Base-by-base conservation (phyloP, 495 filamentous ascomycete species). In the Trichocladium uniseriatum region DNA sequence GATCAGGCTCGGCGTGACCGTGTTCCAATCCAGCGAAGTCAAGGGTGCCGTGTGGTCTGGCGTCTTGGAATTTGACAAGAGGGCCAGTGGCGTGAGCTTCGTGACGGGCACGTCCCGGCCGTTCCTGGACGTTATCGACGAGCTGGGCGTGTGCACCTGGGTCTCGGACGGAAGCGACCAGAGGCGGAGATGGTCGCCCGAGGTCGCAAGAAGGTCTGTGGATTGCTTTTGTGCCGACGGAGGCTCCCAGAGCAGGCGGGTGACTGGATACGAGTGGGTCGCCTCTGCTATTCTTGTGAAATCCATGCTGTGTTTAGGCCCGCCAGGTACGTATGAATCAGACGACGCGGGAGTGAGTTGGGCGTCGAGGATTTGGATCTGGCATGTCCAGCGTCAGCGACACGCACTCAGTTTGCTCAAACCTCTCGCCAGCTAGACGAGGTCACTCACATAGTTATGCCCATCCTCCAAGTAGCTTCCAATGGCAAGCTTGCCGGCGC, bases 361-460 rank as follows among this genome's bases (percentile, higher is more conserved):
- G 27, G 87, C 84, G 63, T 98, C 92, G 38, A 99, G 76, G 47
- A 99, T 96, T 89, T 97, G 94, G 53, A 99, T 97, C 89, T 96
- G 47, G 21, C 4, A 11, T 49, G 40, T 48, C 31, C 34, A 13
- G 3, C 15, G 43, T n/a, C 19, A 15, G 16, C 14, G 20, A 10
- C n/a, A 63, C 82, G 63, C 73, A 95, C 90, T 72, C 87, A 97
- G 58, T 99, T 99, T n/a, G n/a, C n/a, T n/a, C n/a, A n/a, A n/a
- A n/a, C n/a, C n/a, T n/a, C n/a, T n/a, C n/a, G n/a, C n/a, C n/a
- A n/a, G n/a, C n/a, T n/a, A n/a, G n/a, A n/a, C n/a, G n/a, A n/a
- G n/a, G n/a, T n/a, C n/a, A 63, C 82, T 64, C 73, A 95, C 90
- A 72, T 87, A 97, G 58, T 99, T 99, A 62, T 97, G 94, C 9